Conservation (phyloP, 2,329 filamentous ascomycete species). For the Orbilia ellipsospora region DNA sequence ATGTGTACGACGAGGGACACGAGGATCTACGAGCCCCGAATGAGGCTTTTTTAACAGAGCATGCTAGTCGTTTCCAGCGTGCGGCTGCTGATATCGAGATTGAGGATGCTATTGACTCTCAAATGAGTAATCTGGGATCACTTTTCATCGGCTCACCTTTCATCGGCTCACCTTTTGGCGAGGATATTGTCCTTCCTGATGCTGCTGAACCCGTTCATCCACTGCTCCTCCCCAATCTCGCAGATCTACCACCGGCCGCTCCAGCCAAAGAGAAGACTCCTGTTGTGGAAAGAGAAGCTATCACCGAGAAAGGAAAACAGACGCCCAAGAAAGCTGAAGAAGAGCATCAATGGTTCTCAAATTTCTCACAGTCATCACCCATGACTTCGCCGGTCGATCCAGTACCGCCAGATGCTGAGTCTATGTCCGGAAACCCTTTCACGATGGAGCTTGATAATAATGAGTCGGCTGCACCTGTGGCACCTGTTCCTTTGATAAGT, state of each 20-base stretch:
- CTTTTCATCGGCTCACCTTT: not conserved
- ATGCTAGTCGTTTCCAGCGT: not conserved
- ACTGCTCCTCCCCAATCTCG: constrained; percentile 3
- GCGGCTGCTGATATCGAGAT: constrained; percentile 12
- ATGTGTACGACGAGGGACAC: constrained; percentile 51
- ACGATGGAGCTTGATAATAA: not conserved
- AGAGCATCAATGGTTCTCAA: constrained; percentile 36
- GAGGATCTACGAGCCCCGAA: constrained; percentile 46
- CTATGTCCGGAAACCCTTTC: too few relatives aligned
- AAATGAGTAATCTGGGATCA: not conserved
- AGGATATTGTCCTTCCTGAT: constrained; percentile 39
- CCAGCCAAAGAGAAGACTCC: not conserved
- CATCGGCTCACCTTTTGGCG: not conserved
- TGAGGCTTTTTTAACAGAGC: constrained; percentile 10
- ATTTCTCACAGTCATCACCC: not conserved
- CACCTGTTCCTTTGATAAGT: not conserved
- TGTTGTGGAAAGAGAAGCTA: not conserved
- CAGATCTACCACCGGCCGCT: not conserved
- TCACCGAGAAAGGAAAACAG: not conserved
- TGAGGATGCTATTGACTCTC: constrained; percentile 4
- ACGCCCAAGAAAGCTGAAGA: constrained; percentile 16
- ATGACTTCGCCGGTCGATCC: not conserved
- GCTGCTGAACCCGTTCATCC: constrained; percentile 12
- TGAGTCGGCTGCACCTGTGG: not conserved
- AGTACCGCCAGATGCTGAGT: not conserved